Percentiles rank a stretch among this genome's conserved stretches.
phyloP scores from a whole-genome alignment of 768 basidiomycete species.

The Pleurotus sapidus region DNA sequence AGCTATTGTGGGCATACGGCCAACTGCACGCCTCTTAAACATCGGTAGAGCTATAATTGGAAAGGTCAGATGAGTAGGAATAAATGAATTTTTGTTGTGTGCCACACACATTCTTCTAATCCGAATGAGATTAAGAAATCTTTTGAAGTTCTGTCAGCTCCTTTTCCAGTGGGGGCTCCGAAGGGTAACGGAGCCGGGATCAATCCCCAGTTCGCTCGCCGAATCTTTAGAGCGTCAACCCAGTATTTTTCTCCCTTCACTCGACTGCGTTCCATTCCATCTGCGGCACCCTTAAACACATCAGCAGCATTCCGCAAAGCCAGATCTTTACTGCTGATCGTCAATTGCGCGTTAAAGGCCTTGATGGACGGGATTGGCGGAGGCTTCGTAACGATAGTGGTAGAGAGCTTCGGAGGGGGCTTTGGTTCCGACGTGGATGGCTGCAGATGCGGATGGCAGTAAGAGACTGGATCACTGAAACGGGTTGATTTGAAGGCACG shows the following conservation, averaged over 20 bases:
- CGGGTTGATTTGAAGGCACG: slow-evolving; percentile 19
- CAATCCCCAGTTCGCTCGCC: slow-evolving; percentile 77
- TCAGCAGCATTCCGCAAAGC: slow-evolving; percentile 71
- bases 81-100: background rate
- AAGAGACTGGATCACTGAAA: slow-evolving; percentile 14
- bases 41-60: slow-evolving; percentile 50
- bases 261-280: slow-evolving; percentile 63
- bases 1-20: slow-evolving; percentile 54
- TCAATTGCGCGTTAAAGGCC: slow-evolving; percentile 69
- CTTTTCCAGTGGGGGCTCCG: slow-evolving; percentile 70
- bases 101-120: slow-evolving; percentile 71
- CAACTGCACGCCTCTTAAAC: slow-evolving; percentile 71
- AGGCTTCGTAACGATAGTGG: slow-evolving; percentile 66
- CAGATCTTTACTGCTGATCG: slow-evolving; percentile 79
- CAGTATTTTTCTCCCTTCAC: slow-evolving; percentile 72
- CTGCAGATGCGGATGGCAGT: slow-evolving; percentile 11
- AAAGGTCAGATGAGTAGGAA: background rate
- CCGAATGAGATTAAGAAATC: slow-evolving; percentile 82
- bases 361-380: slow-evolving; percentile 63
- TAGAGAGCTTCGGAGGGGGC: slow-evolving; percentile 39
- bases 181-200: slow-evolving; percentile 75
- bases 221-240: slow-evolving; percentile 76
- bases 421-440: slow-evolving; percentile 10
- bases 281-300: slow-evolving; percentile 68
- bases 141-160: slow-evolving; percentile 75